Evolutionary conservation across 2,329 filamentous ascomycete genomes (phyloP), one percentile per base, ranked within the genome.

Genomic region (Fusarium nanum): DNA sequence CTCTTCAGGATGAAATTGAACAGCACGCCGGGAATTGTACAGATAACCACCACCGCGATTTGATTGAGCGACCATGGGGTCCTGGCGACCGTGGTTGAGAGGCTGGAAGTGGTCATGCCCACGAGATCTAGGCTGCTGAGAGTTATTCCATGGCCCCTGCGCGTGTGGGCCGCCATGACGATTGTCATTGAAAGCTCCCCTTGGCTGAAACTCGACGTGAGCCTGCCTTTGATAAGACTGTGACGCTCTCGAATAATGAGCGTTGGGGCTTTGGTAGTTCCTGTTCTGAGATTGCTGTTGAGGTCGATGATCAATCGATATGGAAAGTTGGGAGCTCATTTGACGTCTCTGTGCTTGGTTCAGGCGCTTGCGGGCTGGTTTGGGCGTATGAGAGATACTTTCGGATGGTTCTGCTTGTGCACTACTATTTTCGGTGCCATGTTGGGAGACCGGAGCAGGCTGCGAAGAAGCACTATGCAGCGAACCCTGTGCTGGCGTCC

Each of bases 341-440:
- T 90, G 87, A 23, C 88, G 85, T 50, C 88, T 83, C 71, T 90
- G 87, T 3, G 88, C 88, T 74, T 91, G 89, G 64, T 91, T 91
- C 5, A 82, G 85, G 23, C 88, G 86, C 71, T 84, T 88, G 71
- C 81, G 81, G 53, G 71, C 64, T n/a, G 75, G 59, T 56, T 78
- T 82, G 69, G 72, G 74, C 22, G 71, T 53, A 44, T 71, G 65
- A 9, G 67, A 49, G 14, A 41, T 16, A 4, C 53, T 52, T 56
- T 62, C 64, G 23, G 62, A 42, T 46, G 53, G 27, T 23, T 57
- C 61, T 20, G n/a, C 22, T 18, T n/a, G 27, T 46, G 42, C 18
- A n/a, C 20, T 40, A 27, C 30, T 37, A 23, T 54, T 49, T 14
- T 23, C 47, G 14, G 47, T 32, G 14, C 11, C 46, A 52, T 59